Conservation (phyloP, 306 rosid genomes). For the Pueraria montana region DNA sequence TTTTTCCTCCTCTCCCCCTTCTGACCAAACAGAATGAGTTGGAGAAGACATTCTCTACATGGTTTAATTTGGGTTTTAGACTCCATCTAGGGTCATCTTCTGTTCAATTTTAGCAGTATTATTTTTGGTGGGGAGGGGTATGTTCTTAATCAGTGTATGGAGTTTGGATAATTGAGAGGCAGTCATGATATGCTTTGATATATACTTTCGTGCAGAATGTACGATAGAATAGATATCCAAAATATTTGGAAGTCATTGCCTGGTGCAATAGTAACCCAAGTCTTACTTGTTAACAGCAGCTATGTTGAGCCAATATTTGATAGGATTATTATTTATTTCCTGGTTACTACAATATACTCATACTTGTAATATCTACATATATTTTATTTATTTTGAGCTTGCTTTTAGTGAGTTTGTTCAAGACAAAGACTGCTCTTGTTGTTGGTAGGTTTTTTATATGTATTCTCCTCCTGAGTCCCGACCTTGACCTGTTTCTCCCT, state of each 20-base stretch:
- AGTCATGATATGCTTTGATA: neutral
- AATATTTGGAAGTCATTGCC: slow-evolving; percentile 1
- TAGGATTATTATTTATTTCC: neutral
- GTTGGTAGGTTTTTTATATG: slow-evolving; percentile 11
- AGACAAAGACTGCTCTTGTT: slow-evolving; percentile 7
- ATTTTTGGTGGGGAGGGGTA: neutral
- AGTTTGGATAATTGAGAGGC: slow-evolving; percentile 33
- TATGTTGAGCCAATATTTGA: slow-evolving; percentile 19
- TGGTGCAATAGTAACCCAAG: neutral
- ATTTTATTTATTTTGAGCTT: neutral
- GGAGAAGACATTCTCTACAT: neutral
- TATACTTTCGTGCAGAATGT: neutral
- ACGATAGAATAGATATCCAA: neutral
- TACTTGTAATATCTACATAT: slow-evolving; percentile 4
- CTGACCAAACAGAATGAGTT: neutral
- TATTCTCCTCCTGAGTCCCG: neutral
- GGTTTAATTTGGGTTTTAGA: neutral
- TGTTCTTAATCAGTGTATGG: neutral
- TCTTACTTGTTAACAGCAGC: neutral
- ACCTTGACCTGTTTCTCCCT: slow-evolving; percentile 7
- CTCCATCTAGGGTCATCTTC: neutral
- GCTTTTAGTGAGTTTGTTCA: slow-evolving; percentile 9
- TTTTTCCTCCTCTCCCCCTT: neutral
- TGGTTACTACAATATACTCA: neutral
- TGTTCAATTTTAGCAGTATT: neutral